These are phyloP conservation scores for Mimosa pudica DNA, from an alignment of 306 rosid genomes.

Conservation along the genomic window DNA sequence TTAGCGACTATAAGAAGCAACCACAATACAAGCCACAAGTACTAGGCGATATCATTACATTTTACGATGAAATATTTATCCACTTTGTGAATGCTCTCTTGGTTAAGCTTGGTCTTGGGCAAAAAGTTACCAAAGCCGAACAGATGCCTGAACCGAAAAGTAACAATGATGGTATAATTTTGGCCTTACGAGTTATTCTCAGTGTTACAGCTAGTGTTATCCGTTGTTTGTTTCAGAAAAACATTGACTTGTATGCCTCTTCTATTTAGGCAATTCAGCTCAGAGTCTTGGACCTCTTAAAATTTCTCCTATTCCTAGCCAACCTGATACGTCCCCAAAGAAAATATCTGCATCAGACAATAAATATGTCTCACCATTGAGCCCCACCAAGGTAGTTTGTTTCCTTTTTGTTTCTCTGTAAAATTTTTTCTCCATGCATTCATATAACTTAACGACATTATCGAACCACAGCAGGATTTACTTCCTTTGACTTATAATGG, in stretches of 20 bases:
- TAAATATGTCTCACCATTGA: conserved; percentile 92
- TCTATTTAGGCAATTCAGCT: conserved; percentile 49
- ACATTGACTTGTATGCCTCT: conserved; percentile 30
- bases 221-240: not conserved
- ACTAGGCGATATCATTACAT: conserved; percentile 82
- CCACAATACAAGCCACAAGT: conserved; percentile 91
- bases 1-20: conserved; percentile 88
- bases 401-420: conserved; percentile 20
- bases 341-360: conserved; percentile 92
- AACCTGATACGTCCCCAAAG: conserved; percentile 99
- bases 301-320: conserved; percentile 83
- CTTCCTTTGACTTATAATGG: too few species aligned
- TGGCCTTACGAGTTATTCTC: conserved; percentile 22
- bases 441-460: not conserved
- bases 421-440: not conserved
- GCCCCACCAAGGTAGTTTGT: conserved; percentile 82
- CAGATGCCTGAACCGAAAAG: conserved; percentile 65
- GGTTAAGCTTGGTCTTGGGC: conserved; percentile 89
- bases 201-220: conserved; percentile 7
- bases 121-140: conserved; percentile 50
- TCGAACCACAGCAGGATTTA: too few species aligned
- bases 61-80: conserved; percentile 84
- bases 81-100: conserved; percentile 85
- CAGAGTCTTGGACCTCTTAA: conserved; percentile 93
- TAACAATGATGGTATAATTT: conserved; percentile 62